A percentile compares a stretch with the other conserved stretches of the same genome.
Conservation (phyloP, 2,329 filamentous ascomycete species). For the Falciphora oryzae region DNA sequence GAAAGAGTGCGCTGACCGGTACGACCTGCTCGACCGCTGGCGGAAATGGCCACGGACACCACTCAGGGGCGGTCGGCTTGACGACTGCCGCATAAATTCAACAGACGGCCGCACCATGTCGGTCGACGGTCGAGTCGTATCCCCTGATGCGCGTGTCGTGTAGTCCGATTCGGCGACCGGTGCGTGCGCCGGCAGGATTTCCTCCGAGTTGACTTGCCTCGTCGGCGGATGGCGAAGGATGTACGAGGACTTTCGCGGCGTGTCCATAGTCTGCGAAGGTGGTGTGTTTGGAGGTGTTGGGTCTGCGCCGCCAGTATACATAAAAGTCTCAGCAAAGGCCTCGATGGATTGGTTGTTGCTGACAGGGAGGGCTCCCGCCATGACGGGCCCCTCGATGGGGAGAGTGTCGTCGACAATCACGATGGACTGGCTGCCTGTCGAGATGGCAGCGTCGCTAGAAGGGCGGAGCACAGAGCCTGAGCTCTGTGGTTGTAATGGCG, state of each 20-base stretch:
- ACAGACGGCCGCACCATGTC: constrained; percentile 19
- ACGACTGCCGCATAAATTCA: constrained; percentile 23
- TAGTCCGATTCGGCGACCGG: constrained; percentile 26
- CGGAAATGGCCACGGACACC: constrained; percentile 34
- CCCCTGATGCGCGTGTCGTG: constrained; percentile 25
- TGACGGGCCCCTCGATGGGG: constrained; percentile 40
- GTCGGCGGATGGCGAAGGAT: constrained; percentile 43
- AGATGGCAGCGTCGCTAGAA: constrained; percentile 54
- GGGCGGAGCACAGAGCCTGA: constrained; percentile 29
- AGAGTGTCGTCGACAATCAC: constrained; percentile 73
- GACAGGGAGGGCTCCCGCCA: constrained; percentile 43
- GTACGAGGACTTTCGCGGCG: constrained; percentile 50
- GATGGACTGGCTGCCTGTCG: constrained; percentile 81
- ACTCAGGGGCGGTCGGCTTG: constrained; percentile 28
- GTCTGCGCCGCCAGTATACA: constrained; percentile 39
- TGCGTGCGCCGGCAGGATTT: constrained; percentile 32
- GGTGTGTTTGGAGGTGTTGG: constrained; percentile 59
- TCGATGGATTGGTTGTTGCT: constrained; percentile 41
- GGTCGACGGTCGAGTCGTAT: constrained; percentile 26
- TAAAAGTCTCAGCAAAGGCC: constrained; percentile 46
- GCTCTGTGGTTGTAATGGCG: background rate
- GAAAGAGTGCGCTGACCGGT: constrained; percentile 43
- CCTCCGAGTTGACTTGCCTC: constrained; percentile 28
- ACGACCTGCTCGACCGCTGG: constrained; percentile 43
- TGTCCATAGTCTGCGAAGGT: constrained; percentile 38